Percentiles rank a stretch among this genome's conserved stretches.
These are phyloP conservation scores for Rhodotorula sp. DNA, from an alignment of 1,284 basidiomycete species.

Conservation along the genomic window DNA sequence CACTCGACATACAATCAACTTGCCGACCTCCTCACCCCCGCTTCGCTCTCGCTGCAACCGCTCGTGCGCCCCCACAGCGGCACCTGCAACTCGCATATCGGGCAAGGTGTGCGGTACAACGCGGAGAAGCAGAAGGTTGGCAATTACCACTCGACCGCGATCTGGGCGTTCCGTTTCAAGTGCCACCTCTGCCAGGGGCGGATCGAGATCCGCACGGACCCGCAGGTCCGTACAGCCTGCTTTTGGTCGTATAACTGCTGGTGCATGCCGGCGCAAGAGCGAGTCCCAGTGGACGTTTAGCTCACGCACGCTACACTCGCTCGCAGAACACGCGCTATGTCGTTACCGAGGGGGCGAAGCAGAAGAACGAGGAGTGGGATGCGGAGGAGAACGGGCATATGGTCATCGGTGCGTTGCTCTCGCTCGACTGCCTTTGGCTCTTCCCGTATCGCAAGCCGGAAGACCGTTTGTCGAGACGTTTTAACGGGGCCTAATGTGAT, in stretches of 20 bases:
- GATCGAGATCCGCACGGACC: conserved; percentile 98
- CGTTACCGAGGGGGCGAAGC: conserved; percentile 82
- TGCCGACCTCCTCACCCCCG: neutral
- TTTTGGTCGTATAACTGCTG: no score
- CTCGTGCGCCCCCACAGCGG: conserved; percentile 58
- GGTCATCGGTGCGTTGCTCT: conserved; percentile 66
- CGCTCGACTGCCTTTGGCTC: neutral
- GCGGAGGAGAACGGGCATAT: conserved; percentile 91
- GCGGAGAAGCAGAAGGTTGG: conserved; percentile 93
- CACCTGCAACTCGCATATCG: conserved; percentile 89
- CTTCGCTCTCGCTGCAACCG: neutral
- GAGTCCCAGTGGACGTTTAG: neutral
- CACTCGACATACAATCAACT: no score
- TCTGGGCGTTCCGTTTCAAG: conserved; percentile 93
- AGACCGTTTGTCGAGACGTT: no score
- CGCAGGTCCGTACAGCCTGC: conserved; percentile 63
- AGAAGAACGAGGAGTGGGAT: conserved; percentile 89
- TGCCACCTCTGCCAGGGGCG: conserved; percentile 84
- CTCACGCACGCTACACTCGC: no score
- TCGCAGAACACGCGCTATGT: conserved; percentile 87
- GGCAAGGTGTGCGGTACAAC: conserved; percentile 97
- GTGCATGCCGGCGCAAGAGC: neutral
- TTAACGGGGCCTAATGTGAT: neutral
- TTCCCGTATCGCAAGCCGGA: neutral
- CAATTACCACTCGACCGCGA: conserved; percentile 91